Conservation (phyloP, 2,329 filamentous ascomycete species). For the Trichoderma atrobrunneum region DNA sequence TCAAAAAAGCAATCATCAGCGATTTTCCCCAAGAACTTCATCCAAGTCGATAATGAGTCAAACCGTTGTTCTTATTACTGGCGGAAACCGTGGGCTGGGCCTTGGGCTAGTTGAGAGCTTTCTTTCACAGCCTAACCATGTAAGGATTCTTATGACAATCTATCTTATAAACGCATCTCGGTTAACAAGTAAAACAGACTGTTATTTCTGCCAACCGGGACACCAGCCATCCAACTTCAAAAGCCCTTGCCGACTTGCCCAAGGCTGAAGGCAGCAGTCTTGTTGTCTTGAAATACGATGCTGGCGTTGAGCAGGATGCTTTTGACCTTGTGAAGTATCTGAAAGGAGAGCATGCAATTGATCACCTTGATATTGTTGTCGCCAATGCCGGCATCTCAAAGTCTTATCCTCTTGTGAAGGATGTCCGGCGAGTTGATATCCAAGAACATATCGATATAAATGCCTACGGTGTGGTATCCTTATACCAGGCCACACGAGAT, state of each 20-base stretch:
- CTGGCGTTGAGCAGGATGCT: conserved; percentile 31
- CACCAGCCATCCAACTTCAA: conserved; percentile 39
- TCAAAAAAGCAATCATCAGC: not conserved
- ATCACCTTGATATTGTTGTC: conserved; percentile 48
- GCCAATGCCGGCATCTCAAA: conserved; percentile 48
- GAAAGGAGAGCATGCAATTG: conserved; percentile 27
- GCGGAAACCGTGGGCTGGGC: conserved; percentile 42
- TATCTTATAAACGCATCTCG: not conserved
- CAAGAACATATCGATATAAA: conserved; percentile 44
- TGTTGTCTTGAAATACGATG: conserved; percentile 21
- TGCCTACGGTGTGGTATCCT: conserved; percentile 36
- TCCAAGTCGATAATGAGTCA: not conserved
- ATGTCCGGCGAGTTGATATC: conserved; percentile 35
- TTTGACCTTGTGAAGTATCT: conserved; percentile 23
- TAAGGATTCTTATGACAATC: not conserved
- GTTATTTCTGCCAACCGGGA: conserved; percentile 4
- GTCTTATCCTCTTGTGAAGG: conserved; percentile 29
- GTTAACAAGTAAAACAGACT: not conserved
- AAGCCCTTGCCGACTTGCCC: conserved; percentile 20
- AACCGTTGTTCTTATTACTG: conserved; percentile 32
- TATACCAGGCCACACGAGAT: conserved; percentile 36
- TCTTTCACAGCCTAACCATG: conserved; percentile 42
- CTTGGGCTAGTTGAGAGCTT: conserved; percentile 36
- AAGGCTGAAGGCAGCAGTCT: conserved; percentile 18
- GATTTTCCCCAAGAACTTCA: not conserved